phyloP scores from a whole-genome alignment of 441 rosid species.

The Adansonia gregorii region DNA sequence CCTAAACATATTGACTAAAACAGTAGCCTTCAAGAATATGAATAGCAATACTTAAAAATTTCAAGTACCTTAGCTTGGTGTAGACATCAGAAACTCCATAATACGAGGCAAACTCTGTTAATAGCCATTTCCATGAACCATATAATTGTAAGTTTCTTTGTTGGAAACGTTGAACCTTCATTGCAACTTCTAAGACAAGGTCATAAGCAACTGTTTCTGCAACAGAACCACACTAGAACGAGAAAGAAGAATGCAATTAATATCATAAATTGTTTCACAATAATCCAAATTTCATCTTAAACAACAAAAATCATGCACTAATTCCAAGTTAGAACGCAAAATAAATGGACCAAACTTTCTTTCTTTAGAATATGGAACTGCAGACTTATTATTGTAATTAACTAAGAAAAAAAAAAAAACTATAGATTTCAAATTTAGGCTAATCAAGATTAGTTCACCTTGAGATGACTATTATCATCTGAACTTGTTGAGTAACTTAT shows the following conservation, averaged over 20 bases:
- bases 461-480: conserved; percentile 77
- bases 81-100: conserved; percentile 94
- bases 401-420: conserved; percentile 10
- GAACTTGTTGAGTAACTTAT: conserved; percentile 81
- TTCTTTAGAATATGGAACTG: conserved; percentile 6
- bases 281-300: conserved; percentile 1
- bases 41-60: conserved; percentile 13
- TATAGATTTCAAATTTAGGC: conserved; percentile 9
- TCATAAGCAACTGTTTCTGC: conserved; percentile 99
- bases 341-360: conserved; percentile 16
- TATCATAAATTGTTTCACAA: conserved; percentile 26
- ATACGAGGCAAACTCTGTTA: conserved; percentile 87
- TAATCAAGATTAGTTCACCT: conserved; percentile 53
- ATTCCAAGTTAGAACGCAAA: conserved; percentile 7
- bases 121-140: conserved; percentile 99
- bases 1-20: background rate
- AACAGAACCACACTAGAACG: conserved; percentile 82
- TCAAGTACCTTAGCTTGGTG: conserved; percentile 79
- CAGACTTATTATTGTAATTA: background rate
- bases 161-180: conserved; percentile 89
- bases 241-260: conserved; percentile 36
- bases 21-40: background rate
- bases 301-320: conserved; percentile 3
- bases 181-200: conserved; percentile 82
- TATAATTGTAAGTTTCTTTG: conserved; percentile 79